Percentiles rank a stretch among this genome's conserved stretches.
These are phyloP conservation scores for Pseudevernia furfuracea DNA, from an alignment of 495 filamentous ascomycete species.

Conservation along the genomic window DNA sequence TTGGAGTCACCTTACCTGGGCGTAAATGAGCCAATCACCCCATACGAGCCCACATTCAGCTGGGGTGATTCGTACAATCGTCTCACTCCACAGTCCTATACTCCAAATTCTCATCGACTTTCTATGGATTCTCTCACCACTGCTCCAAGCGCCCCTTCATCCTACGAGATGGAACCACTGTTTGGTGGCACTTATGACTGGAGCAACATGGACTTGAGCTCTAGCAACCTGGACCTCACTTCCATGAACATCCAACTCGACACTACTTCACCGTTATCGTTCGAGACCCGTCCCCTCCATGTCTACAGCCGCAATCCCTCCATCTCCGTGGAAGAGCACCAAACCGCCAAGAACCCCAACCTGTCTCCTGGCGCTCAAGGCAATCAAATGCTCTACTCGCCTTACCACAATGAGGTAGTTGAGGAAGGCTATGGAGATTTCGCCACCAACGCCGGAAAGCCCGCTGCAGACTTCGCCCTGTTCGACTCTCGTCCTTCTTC, in stretches of 20 bases:
- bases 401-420: constrained; percentile 37
- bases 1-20: constrained; percentile 22
- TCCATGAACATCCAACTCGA: constrained; percentile 33
- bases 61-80: constrained; percentile 22
- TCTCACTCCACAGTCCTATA: constrained; percentile 22
- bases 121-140: constrained; percentile 23
- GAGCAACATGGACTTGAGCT: constrained; percentile 31
- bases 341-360: constrained; percentile 34
- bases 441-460: constrained; percentile 27
- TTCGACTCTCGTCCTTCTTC: constrained; percentile 29
- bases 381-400: constrained; percentile 57
- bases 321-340: constrained; percentile 24
- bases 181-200: constrained; percentile 31
- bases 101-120: constrained; percentile 21
- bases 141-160: constrained; percentile 19
- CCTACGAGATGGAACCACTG: constrained; percentile 22
- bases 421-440: constrained; percentile 42
- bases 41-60: constrained; percentile 18
- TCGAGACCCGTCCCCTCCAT: constrained; percentile 30
- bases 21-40: constrained; percentile 19
- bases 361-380: constrained; percentile 57
- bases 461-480: constrained; percentile 42
- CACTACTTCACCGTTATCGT: constrained; percentile 26
- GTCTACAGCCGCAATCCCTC: constrained; percentile 30
- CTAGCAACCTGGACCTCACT: constrained; percentile 30